Conservation (phyloP, 1,284 basidiomycete genomes). For the Cutaneotrichosporon arboriforme region DNA sequence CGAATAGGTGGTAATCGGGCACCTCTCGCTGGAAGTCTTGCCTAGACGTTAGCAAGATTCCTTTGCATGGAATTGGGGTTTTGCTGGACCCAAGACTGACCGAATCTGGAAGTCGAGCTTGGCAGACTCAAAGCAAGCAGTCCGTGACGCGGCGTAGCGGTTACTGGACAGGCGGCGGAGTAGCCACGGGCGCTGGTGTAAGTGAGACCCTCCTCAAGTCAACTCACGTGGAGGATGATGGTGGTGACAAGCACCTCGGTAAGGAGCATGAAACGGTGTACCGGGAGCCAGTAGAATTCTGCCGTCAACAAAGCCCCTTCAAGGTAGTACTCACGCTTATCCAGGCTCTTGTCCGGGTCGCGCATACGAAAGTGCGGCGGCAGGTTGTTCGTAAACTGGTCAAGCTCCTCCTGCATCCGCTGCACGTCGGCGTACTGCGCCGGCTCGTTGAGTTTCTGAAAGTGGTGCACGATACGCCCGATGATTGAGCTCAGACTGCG, state of each 20-base stretch:
- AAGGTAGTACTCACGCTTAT: constrained; percentile 49
- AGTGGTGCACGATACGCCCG: constrained; percentile 88
- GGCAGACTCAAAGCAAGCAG: constrained; percentile 44
- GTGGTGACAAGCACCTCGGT: constrained; percentile 46
- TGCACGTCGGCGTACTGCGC: constrained; percentile 82
- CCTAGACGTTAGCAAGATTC: constrained; percentile 2
- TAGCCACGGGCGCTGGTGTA: constrained; percentile 41
- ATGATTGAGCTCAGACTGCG: constrained; percentile 78
- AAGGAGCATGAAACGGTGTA: constrained; percentile 45
- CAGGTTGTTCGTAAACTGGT: constrained; percentile 67
- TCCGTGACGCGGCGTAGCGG: constrained; percentile 40
- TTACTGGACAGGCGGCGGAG: constrained; percentile 40
- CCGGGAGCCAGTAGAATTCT: constrained; percentile 38
- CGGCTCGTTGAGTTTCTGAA: constrained; percentile 77
- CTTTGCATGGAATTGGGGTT: neutral
- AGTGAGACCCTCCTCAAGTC: neutral
- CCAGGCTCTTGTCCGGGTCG: constrained; percentile 71
- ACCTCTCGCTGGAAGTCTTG: constrained; percentile 41
- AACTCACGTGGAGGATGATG: constrained; percentile 45
- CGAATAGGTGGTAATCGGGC: constrained; percentile 30
- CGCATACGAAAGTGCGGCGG: constrained; percentile 58
- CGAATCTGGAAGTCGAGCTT: constrained; percentile 46
- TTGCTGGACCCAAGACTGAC: too few relatives aligned
- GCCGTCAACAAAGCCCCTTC: neutral
- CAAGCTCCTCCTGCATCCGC: constrained; percentile 74